phyloP scores from a whole-genome alignment of 495 filamentous ascomycete genomes.

The Neurospora sp. region DNA sequence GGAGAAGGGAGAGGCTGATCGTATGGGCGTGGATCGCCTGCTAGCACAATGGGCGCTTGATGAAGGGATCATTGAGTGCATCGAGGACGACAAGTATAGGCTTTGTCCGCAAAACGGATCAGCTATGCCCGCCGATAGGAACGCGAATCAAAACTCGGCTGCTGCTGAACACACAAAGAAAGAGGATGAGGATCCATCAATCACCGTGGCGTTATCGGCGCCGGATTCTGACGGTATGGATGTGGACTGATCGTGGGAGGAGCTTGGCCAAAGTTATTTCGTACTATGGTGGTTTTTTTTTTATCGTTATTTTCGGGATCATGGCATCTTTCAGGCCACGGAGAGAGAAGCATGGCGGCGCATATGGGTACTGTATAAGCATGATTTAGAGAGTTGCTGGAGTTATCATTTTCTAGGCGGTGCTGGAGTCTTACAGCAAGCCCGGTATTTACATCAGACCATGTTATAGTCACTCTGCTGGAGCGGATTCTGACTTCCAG shows the following conservation, averaged over 20 bases:
- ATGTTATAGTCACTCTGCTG: background rate
- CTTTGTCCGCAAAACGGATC: conserved; percentile 27
- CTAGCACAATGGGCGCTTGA: conserved; percentile 48
- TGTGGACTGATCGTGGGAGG: conserved; percentile 13
- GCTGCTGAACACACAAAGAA: conserved; percentile 10
- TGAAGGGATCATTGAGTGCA: conserved; percentile 46
- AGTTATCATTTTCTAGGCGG: background rate
- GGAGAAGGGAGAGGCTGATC: conserved; percentile 50
- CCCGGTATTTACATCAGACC: background rate
- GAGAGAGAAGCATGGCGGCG: background rate
- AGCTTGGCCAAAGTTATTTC: background rate
- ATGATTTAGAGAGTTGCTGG: background rate
- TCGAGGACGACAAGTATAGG: conserved; percentile 40
- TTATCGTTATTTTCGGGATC: background rate
- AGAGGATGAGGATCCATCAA: conserved; percentile 29
- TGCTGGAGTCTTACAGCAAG: background rate
- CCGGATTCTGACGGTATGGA: conserved; percentile 15
- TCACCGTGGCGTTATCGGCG: conserved; percentile 20
- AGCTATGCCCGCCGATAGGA: conserved; percentile 9
- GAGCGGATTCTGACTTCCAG: background rate
- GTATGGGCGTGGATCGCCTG: conserved; percentile 39
- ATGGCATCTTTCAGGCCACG: background rate
- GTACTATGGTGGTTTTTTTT: background rate
- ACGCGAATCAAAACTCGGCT: conserved; percentile 5
- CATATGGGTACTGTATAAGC: background rate